phyloP scores from a whole-genome alignment of 1,284 basidiomycete genomes.

The Ustilago shanxiensis region DNA sequence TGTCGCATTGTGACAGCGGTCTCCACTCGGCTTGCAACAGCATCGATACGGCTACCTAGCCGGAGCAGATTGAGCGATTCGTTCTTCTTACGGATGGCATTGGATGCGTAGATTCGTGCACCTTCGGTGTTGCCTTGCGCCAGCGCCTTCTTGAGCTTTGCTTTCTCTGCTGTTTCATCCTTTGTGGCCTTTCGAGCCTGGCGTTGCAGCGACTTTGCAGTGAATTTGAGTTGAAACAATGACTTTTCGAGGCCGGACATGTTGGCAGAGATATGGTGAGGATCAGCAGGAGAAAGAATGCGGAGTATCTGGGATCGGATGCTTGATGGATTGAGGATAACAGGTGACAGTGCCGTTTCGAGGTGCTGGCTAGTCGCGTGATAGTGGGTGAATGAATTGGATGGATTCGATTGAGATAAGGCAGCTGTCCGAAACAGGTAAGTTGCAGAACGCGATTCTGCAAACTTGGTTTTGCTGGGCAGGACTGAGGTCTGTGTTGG shows the following conservation, averaged over 20 bases:
- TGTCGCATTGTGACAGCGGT: slow-evolving; percentile 98
- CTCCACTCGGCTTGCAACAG: slow-evolving; percentile 95
- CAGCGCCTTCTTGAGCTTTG: slow-evolving; percentile 77
- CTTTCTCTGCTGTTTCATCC: slow-evolving; percentile 67
- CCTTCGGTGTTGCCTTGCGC: slow-evolving; percentile 97
- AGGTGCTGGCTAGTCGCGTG: not conserved
- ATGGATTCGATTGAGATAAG: not conserved
- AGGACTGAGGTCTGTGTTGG: too few relatives aligned
- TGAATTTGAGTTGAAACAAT: slow-evolving; percentile 70
- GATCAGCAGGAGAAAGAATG: not conserved
- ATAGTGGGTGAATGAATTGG: not conserved
- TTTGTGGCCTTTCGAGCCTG: slow-evolving; percentile 68
- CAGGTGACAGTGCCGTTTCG: not conserved
- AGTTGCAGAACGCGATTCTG: not conserved
- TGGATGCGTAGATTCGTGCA: slow-evolving; percentile 98
- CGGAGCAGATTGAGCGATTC: slow-evolving; percentile 82
- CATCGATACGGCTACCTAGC: slow-evolving; percentile 80
- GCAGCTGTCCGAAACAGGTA: not conserved
- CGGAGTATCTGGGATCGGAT: not conserved
- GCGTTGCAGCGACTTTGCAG: slow-evolving; percentile 69
- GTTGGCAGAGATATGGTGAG: not conserved
- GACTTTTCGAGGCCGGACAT: slow-evolving; percentile 62
- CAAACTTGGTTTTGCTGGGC: too few relatives aligned
- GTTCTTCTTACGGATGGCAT: slow-evolving; percentile 98
- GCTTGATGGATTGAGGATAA: too few relatives aligned